These are phyloP conservation scores for Corynespora cassiicola DNA, from an alignment of 2,329 filamentous ascomycete genomes.

Conservation along the genomic window DNA sequence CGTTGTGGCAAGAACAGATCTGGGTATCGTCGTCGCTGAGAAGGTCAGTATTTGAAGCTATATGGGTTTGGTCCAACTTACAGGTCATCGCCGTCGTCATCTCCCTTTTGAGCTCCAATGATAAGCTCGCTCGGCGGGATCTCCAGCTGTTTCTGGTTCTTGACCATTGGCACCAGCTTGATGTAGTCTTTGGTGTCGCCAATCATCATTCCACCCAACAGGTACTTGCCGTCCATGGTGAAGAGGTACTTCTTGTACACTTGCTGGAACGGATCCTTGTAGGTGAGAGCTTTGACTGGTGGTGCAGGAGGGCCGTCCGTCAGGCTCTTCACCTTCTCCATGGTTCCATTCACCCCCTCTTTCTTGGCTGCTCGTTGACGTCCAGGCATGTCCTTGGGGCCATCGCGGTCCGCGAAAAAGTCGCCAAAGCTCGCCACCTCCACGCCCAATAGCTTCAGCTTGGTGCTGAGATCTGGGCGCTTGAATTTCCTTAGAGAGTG, in stretches of 20 bases:
- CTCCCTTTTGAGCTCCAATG: slow-evolving; percentile 75
- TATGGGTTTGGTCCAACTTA: slow-evolving; percentile 38
- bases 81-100: slow-evolving; percentile 79
- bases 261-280: slow-evolving; percentile 85
- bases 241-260: slow-evolving; percentile 96
- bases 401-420: slow-evolving; percentile 89
- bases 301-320: slow-evolving; percentile 63
- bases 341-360: slow-evolving; percentile 43
- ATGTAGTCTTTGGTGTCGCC: slow-evolving; percentile 90
- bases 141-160: slow-evolving; percentile 80
- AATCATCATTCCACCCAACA: slow-evolving; percentile 97
- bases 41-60: slow-evolving; percentile 22
- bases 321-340: slow-evolving; percentile 57
- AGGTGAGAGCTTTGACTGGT: slow-evolving; percentile 82
- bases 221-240: slow-evolving; percentile 85
- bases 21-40: slow-evolving; percentile 77
- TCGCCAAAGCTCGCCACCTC: slow-evolving; percentile 94
- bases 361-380: slow-evolving; percentile 57
- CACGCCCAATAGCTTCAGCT: slow-evolving; percentile 86
- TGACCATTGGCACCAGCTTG: slow-evolving; percentile 86
- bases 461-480: slow-evolving; percentile 86
- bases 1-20: slow-evolving; percentile 93
- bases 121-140: slow-evolving; percentile 83
- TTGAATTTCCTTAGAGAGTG: slow-evolving; percentile 76
- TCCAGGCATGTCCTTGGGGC: slow-evolving; percentile 75